phyloP scores from a whole-genome alignment of 2,329 filamentous ascomycete genomes.

The Fusarium sp. region DNA sequence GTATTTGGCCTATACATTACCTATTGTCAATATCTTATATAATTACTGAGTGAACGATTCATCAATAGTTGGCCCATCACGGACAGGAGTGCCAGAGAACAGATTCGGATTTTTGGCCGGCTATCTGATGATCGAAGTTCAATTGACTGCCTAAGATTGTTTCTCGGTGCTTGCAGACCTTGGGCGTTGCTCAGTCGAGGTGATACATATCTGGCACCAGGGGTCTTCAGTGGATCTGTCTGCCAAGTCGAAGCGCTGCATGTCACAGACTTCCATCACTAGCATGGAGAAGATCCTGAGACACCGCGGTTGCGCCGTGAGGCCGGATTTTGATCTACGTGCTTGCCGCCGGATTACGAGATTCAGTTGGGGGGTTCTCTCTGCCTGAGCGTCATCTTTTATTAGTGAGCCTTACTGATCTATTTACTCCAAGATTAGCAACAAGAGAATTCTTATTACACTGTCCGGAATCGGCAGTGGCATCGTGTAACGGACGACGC shows the following conservation, averaged over 20 bases:
- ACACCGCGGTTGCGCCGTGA: slow-evolving; percentile 37
- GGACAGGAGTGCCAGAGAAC: background rate
- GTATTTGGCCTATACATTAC: background rate
- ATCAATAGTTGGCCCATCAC: slow-evolving; percentile 1
- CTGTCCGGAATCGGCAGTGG: background rate
- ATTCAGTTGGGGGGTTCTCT: background rate
- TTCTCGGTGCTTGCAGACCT: slow-evolving; percentile 8
- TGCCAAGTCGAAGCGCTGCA: slow-evolving; percentile 27
- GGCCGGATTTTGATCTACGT: slow-evolving; percentile 16
- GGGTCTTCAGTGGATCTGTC: slow-evolving; percentile 20
- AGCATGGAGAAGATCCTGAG: slow-evolving; percentile 19
- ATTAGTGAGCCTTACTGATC: background rate
- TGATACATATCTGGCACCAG: slow-evolving; percentile 11
- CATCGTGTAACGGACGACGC: slow-evolving; percentile 25
- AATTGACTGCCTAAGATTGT: background rate
- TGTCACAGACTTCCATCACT: slow-evolving; percentile 25
- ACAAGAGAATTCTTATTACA: background rate
- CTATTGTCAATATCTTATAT: background rate
- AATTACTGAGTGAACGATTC: background rate
- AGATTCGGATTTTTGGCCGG: background rate
- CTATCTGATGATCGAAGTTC: slow-evolving; percentile 16
- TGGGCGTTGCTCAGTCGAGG: slow-evolving; percentile 29
- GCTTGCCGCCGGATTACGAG: slow-evolving; percentile 9
- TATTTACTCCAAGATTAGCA: background rate
- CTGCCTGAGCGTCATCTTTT: background rate